Evolutionary conservation across 306 rosid species (phyloP), one percentile per base, ranked within the genome.

Genomic region (Fagus sylvatica): DNA sequence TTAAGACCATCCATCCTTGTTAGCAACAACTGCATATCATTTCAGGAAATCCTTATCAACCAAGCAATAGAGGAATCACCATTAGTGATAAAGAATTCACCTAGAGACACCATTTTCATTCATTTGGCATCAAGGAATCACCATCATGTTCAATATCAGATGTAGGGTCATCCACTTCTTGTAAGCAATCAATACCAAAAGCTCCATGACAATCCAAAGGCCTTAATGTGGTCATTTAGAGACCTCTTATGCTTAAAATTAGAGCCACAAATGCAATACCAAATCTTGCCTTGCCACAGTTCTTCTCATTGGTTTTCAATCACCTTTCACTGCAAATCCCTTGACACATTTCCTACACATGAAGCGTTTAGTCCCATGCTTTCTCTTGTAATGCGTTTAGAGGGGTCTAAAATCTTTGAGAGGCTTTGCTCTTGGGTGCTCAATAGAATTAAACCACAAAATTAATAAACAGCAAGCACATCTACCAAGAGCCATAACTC

Each of bases 171-270:
- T 84, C 85, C 1, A 81, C 90, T 17, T 85, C 85, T 5, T 72
- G 81, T 33, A 70, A 79, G 74, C 72, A 78, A 33, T 75, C 83
- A 48, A 48, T 69, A 13, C 74, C 85, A 0, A 71, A 68, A 55
- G 82, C 74, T 1, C 76, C 91, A 48, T 88, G 91, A 34, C 83
- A 84, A 1, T 28, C 95, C 92, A 41, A 90, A 90, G 51, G 95
- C 86, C 80, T 75, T 83, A 22, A 88, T 57, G 46, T 90, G 95
- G 78, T 90, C 95, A 55, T 90, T 90, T 1, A 90, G 81, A 32
- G 95, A 90, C 73, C 95, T 80, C 36, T 90, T 90, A 78, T 90
- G 95, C 74, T 90, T 90, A 15, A 90, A 90, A 70, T 90, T 92
- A 46, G 95, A 90, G 2, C 95, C 95, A 80, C 95, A 90, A 15